These are phyloP conservation scores for Isabelozyma heimii DNA, from an alignment of 805 yeast genomes.

Conservation along the genomic window DNA sequence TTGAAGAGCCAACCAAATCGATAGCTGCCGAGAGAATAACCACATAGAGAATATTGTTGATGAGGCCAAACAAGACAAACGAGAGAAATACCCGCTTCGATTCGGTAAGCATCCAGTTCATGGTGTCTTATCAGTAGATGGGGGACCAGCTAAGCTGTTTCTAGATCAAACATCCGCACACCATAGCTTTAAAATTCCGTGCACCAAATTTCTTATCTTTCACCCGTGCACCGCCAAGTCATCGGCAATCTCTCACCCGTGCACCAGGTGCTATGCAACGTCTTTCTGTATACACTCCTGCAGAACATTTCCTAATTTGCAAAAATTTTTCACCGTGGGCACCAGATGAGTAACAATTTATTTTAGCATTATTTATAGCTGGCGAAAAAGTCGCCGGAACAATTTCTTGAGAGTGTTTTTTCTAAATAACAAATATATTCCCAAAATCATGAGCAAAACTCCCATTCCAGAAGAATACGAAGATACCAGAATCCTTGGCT, in stretches of 20 bases:
- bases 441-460: conserved; percentile 31
- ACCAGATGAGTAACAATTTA: background rate
- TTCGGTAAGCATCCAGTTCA: conserved; percentile 3
- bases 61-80: conserved; percentile 81
- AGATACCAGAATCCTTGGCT: conserved; percentile 79
- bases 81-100: conserved; percentile 36
- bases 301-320: no score
- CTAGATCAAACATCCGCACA: background rate
- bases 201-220: background rate
- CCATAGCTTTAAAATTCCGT: background rate
- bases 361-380: background rate
- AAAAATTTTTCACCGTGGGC: background rate
- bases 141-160: background rate
- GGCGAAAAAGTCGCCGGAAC: background rate
- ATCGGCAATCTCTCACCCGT: background rate
- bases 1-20: conserved; percentile 78
- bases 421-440: background rate
- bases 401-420: background rate
- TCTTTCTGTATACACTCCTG: no score
- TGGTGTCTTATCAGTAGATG: background rate
- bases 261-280: background rate
- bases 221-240: background rate
- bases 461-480: conserved; percentile 67
- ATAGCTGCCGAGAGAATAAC: conserved; percentile 90
- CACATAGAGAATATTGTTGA: conserved; percentile 87